Evolutionary conservation across 1,139 yeast genomes (phyloP), one percentile per base, ranked within the genome.

Genomic region (Saccharomyces uvarum): DNA sequence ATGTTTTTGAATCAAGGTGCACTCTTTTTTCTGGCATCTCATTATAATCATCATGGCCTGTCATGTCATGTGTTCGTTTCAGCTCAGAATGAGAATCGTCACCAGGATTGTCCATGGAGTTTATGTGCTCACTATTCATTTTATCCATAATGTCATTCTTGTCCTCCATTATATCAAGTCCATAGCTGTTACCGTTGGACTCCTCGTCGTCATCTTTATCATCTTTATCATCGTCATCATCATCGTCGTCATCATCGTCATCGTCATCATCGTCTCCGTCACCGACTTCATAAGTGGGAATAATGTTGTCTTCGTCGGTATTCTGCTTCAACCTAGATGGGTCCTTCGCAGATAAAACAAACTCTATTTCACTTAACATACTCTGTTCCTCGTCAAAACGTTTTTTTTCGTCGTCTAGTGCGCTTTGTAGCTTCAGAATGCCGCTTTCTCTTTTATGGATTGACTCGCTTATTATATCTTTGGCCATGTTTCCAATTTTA

Each of bases 281-380:
- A 49, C 58, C 57, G n/a, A 54, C 56, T 51, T 65, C 69, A 51
- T 66, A 66, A 2, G 68, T 63, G 3, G 70, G 70, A 44, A 64
- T 47, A 8, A 61, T 41, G 49, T 61, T 61, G 8, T 57, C 60
- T 28, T 61, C 64, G 19, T 54, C 53, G 5, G 50, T 33, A 4
- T 50, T 49, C 4, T 55, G 47, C 9, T 54, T 53, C 1, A 58
- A 27, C n/a, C 54, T 58, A 13, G 56, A 26, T 4, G 69, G 69
- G 48, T 64, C 63, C 41, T 63, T 68, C 2, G 70, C 60, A 2
- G 54, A 52, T n/a, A 68, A 51, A 7, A 64, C 48, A 50, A 63
- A 61, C 13, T 67, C 66, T 16, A 67, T 60, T 49, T 68, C 71
- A 44, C 57, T 62, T 28, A 65, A 46, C 41, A 59, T 47, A n/a